Evolutionary conservation across 257 asterid species (phyloP), one percentile per base, ranked within the genome.

Genomic region (Solanum appendiculatum): DNA sequence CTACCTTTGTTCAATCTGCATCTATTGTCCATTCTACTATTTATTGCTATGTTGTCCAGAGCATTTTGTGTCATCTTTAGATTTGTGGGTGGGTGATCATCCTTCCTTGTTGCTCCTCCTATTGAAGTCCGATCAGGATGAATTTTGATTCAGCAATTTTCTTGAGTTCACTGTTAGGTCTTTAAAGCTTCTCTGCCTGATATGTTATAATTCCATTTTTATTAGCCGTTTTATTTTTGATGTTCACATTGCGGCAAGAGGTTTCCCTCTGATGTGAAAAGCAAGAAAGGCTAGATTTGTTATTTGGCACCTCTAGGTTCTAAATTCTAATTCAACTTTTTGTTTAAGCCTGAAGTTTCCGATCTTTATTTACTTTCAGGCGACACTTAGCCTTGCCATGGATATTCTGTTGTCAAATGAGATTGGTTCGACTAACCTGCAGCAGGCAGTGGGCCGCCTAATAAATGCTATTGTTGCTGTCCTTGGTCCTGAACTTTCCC

Each of bases 401-500:
- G 99, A 97, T 89, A 93, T 97, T 88, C 94, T 97, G 91, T 87
- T 97, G 84, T 97, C 98, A 7, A 98, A 95, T 88, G 99, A 94
- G 91, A 94, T 95, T 94, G 98, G 98, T 85, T 94, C 90, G 92
- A 94, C 95, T 90, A 98, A 97, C 90, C 92, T 97, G 90, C 99
- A 96, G 90, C 99, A 95, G 90, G 96, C 97, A 80, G 94, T 97
- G 90, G 99, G 97, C 85, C 96, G 98, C 89, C 98, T 97, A 82
- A 92, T 97, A 88, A 97, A 97, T 92, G 99, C 99, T 87, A 92
- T 96, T 89, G 98, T 97, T 89, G 99, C 99, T 64, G 97, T 97
- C 88, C 94, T 96, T 88, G 99, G 99, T 89, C 99, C 99, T 70
- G 99, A 97, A 89, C 99, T 97, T 90, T 88, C 98, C 88, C 98